Evolutionary conservation across 2,329 filamentous ascomycete genomes (phyloP), one percentile per base, ranked within the genome.

Genomic region (Dendrostoma leiphaemia): DNA sequence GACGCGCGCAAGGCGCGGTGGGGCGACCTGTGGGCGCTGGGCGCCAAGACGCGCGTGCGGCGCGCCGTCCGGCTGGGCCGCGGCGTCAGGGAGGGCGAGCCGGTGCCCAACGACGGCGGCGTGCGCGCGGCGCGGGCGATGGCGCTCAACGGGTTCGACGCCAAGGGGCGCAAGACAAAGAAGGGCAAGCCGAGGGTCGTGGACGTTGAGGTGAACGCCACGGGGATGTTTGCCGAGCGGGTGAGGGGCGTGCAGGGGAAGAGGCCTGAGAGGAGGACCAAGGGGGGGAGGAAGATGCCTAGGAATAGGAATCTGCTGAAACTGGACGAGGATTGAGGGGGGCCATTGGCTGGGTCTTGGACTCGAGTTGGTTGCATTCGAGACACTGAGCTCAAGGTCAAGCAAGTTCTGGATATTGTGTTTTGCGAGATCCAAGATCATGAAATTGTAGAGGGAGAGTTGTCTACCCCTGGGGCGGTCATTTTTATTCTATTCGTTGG

Each of bases 1-100:
- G 94, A 97, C 67, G 94, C 94, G 32, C 85, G 94, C 58, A 99
- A 99, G 73, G 82, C 88, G 0, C 75, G 75, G 50, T 97, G 93
- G 94, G 94, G 94, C 35, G 94, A 97, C 68, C 77, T 97, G 9
- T 99, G 94, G 94, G 91, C 93, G 1, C 77, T 97, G 0, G 94
- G 94, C 0, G 93, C 92, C 21, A 97, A 97, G 78, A 95, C 91
- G 0, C 80, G 91, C 12, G 81, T 88, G 4, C 66, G 71, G 2
- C 76, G 89, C 44, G 76, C 74, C 13, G 73, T 89, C 40, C 81
- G 85, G 7, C 71, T 88, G 3, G 89, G 89, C 49, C 69, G 66
- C 58, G 68, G 63, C 23, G 72, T 67, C 31, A 61, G 59, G 13
- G 66, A 45, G 48, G 60, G 53, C 38, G 54, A 44, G 28, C 31